Percentiles rank a stretch among this genome's conserved stretches.
Conservation (phyloP, 352 stramenopile genomes). For the Globisporangium alternatum region DNA sequence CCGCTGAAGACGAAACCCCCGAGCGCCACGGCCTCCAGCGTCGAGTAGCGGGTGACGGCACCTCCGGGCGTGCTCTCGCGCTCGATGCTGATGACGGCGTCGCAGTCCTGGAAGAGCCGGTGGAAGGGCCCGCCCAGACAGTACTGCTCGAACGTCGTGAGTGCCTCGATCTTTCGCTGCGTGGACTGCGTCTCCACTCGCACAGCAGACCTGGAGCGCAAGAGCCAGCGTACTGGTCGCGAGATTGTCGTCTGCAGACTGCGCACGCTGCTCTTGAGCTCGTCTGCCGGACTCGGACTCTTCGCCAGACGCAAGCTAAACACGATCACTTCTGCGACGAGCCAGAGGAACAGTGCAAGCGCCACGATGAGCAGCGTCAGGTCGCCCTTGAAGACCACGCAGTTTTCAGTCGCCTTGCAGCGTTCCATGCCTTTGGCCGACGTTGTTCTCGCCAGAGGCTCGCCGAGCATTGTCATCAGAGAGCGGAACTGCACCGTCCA, state of each 20-base stretch:
- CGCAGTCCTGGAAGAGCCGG: neutral
- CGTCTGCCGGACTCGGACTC: neutral
- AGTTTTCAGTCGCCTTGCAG: neutral
- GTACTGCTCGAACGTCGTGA: neutral
- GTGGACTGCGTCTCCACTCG: neutral
- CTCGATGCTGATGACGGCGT: neutral
- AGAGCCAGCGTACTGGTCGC: neutral
- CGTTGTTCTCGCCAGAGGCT: neutral
- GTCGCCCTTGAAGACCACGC: neutral
- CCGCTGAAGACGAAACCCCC: conserved; percentile 31
- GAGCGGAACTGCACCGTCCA: neutral
- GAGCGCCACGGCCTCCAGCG: conserved; percentile 25
- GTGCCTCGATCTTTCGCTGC: neutral
- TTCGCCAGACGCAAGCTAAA: neutral
- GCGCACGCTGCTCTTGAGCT: neutral
- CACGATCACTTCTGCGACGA: neutral
- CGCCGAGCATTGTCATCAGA: neutral
- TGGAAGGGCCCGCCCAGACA: neutral
- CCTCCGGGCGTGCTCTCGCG: neutral
- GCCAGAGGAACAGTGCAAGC: neutral
- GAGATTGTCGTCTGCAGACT: neutral
- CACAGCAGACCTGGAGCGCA: neutral
- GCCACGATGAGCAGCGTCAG: neutral
- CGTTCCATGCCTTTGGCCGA: neutral
- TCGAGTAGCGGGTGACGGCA: neutral